Evolutionary conservation across 345 rosid genomes (phyloP), one percentile per base, ranked within the genome.

Genomic region (Acer saccharum): DNA sequence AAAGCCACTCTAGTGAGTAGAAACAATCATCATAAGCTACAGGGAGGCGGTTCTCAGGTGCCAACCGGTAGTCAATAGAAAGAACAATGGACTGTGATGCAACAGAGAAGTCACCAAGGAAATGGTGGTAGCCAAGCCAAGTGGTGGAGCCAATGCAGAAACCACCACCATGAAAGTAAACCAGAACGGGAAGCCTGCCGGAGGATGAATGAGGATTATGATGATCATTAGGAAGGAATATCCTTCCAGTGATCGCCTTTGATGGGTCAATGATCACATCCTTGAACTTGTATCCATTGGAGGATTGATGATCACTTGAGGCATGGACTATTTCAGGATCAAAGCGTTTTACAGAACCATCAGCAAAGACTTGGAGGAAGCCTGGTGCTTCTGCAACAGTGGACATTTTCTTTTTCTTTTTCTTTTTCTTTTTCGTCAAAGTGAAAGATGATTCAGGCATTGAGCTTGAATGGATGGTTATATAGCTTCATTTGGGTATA

Each of bases 81-180:
- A 88, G 69, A 39, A 91, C 79, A 72, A 86, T 76, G 73, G 84
- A 75, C 21, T 68, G 79, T 13, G 87, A 83, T 16, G 32, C 79
- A 4, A 77, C 85, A 16, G 85, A 80, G 44, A 91, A 78, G 72
- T 86, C 89, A n/a, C 90, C 92, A 12, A 91, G 88, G 81, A 89
- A 91, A 52, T 82, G 86, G 65, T 88, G 93, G 89, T 87, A 91
- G 16, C 93, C 95, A 13, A 80, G 67, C 93, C 92, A 89, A 0
- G 88, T 82, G 65, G 90, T 89, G 14, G 90, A 89, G 70, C 92
- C 88, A 67, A 88, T 79, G 84, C 89, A 89, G 68, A 91, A 89
- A 2, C 90, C 92, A 25, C 93, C 95, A 23, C 95, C 95, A 21
- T 91, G 95, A 48, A 87, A 91, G 63, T 89, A 91, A 73, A 88